These are phyloP conservation scores for Neurospora cerealis DNA, from an alignment of 495 filamentous ascomycete species.

Conservation along the genomic window DNA sequence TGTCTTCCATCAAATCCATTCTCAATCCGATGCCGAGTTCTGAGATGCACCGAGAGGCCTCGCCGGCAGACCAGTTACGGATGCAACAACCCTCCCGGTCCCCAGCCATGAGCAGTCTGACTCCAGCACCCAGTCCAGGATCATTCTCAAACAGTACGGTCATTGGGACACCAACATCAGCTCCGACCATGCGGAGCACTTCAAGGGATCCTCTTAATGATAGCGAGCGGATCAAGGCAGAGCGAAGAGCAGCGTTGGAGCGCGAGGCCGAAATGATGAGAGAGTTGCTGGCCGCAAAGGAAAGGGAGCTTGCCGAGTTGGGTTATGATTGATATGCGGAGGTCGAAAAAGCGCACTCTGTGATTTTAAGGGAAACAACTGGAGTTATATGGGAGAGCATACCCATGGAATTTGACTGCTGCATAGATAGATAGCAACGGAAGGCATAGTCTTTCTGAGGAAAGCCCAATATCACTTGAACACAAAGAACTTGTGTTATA, in stretches of 20 bases:
- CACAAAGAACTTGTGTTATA: not conserved
- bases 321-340: slow-evolving; percentile 18
- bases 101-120: slow-evolving; percentile 20
- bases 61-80: slow-evolving; percentile 11
- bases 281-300: slow-evolving; percentile 61
- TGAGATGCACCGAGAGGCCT: slow-evolving; percentile 11
- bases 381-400: not conserved
- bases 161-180: slow-evolving; percentile 17
- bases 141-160: slow-evolving; percentile 13
- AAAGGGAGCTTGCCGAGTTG: slow-evolving; percentile 67
- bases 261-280: slow-evolving; percentile 71
- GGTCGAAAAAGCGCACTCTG: not conserved
- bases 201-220: slow-evolving; percentile 36
- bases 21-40: slow-evolving; percentile 45
- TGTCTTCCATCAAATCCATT: slow-evolving; percentile 74
- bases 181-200: slow-evolving; percentile 20
- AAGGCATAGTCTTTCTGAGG: not conserved
- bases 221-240: slow-evolving; percentile 45
- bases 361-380: not conserved
- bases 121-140: slow-evolving; percentile 28
- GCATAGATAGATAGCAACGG: not conserved
- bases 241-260: slow-evolving; percentile 55
- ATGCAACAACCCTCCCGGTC: slow-evolving; percentile 20
- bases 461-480: not conserved
- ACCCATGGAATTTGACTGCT: not conserved